These are phyloP conservation scores for Globisporangium radiosum DNA, from an alignment of 352 stramenopile species.

Conservation along the genomic window DNA sequence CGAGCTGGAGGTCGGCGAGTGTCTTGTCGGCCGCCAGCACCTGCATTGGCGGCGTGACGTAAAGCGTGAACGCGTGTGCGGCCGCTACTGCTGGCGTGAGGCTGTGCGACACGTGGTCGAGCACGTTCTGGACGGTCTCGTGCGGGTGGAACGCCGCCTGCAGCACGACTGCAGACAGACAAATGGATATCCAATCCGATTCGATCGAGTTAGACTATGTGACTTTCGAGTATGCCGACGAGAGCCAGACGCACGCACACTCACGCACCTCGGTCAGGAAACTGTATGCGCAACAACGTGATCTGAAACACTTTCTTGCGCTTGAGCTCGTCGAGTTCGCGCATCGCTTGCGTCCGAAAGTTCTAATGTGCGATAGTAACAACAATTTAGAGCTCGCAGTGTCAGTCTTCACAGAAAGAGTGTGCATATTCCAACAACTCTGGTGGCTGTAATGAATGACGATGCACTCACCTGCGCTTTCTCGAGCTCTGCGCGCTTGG, in stretches of 20 bases:
- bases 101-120: slow-evolving; percentile 51
- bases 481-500: slow-evolving; percentile 61
- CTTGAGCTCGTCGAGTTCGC: slow-evolving; percentile 81
- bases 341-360: slow-evolving; percentile 84
- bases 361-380: slow-evolving; percentile 26
- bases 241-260: not conserved
- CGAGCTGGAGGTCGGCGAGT: slow-evolving; percentile 59
- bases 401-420: too few relatives aligned
- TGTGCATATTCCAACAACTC: too few relatives aligned
- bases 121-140: slow-evolving; percentile 69
- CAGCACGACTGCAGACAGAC: slow-evolving; percentile 39
- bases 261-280: slow-evolving; percentile 70
- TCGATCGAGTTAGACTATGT: not conserved
- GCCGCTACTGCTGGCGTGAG: slow-evolving; percentile 21
- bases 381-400: too few relatives aligned
- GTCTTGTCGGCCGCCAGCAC: slow-evolving; percentile 52
- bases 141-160: slow-evolving; percentile 82
- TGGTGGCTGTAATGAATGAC: too few relatives aligned
- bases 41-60: slow-evolving; percentile 69
- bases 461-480: slow-evolving; percentile 26
- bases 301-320: slow-evolving; percentile 76
- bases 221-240: not conserved
- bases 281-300: slow-evolving; percentile 74
- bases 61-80: slow-evolving; percentile 55
- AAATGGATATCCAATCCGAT: too few relatives aligned